Conservation (phyloP, 2,329 filamentous ascomycete species). For the Sporothrix pallida region DNA sequence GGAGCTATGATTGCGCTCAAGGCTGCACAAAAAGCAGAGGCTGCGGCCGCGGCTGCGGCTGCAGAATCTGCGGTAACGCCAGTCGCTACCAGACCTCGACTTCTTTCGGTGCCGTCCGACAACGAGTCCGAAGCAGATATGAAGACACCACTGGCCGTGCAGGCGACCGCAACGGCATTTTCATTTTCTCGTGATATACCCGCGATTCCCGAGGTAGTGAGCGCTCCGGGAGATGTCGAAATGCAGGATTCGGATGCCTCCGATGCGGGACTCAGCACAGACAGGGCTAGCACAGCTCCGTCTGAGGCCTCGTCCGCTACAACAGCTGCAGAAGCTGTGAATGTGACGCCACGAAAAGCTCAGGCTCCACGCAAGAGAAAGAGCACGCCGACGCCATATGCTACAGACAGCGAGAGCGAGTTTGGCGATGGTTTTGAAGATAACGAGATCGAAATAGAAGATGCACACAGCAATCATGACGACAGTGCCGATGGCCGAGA, state of each 20-base stretch:
- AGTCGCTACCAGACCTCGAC: not conserved
- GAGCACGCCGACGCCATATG: constrained; percentile 37
- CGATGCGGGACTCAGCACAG: not conserved
- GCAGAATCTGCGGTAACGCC: not conserved
- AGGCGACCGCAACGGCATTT: not conserved
- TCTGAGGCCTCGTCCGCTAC: no score
- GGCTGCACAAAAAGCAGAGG: constrained; percentile 38
- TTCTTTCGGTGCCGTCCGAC: not conserved
- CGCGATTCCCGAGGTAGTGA: not conserved
- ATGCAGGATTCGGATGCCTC: constrained; percentile 21
- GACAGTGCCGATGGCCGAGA: constrained; percentile 1
- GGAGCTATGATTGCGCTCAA: constrained; percentile 40
- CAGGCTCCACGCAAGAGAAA: constrained; percentile 34
- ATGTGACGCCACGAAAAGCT: not conserved
- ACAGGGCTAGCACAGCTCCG: not conserved
- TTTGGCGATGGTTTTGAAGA: constrained; percentile 16
- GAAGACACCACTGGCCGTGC: constrained; percentile 24
- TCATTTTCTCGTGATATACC: not conserved
- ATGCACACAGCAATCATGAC: not conserved
- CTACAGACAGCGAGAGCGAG: constrained; percentile 31
- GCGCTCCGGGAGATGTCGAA: constrained; percentile 24
- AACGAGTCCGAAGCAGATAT: not conserved
- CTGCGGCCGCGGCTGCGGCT: not conserved
- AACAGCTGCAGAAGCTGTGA: not conserved
- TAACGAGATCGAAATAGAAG: not conserved